These are phyloP conservation scores for Stropharia rugosoannulata DNA, from an alignment of 768 basidiomycete genomes.

Conservation along the genomic window DNA sequence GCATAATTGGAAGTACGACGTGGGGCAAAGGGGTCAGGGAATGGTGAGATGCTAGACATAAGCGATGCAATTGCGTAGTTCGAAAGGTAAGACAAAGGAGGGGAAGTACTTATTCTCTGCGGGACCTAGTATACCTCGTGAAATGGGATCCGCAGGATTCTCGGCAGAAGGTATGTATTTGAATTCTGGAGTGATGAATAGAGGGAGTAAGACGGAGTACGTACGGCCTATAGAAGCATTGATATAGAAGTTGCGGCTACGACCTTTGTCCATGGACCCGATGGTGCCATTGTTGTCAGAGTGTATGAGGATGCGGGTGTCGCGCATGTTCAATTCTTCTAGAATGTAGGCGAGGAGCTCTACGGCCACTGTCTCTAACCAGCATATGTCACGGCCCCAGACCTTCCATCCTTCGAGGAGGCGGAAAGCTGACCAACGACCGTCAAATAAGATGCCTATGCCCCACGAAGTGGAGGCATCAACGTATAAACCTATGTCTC, in stretches of 20 bases:
- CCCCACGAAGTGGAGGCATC: slow-evolving; percentile 17
- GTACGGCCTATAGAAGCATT: slow-evolving; percentile 26
- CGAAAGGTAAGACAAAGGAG: slow-evolving; percentile 12
- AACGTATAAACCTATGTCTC: slow-evolving; percentile 5
- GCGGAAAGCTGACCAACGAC: slow-evolving; percentile 6
- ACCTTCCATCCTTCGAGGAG: slow-evolving; percentile 13
- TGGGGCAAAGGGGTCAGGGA: not conserved
- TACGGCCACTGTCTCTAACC: slow-evolving; percentile 24
- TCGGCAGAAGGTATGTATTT: slow-evolving; percentile 21
- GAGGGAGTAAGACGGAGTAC: not conserved
- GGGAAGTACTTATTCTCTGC: not conserved
- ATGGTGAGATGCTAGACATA: slow-evolving; percentile 3
- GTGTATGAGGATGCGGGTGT: slow-evolving; percentile 22
- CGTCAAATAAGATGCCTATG: slow-evolving; percentile 7
- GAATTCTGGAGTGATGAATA: slow-evolving; percentile 10
- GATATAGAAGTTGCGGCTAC: slow-evolving; percentile 26
- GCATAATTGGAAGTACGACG: no score
- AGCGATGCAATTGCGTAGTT: slow-evolving; percentile 11
- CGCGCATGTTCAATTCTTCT: slow-evolving; percentile 1
- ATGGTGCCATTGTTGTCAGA: slow-evolving; percentile 36
- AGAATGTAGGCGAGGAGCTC: slow-evolving; percentile 21
- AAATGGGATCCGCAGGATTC: slow-evolving; percentile 29
- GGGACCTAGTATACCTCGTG: slow-evolving; percentile 19
- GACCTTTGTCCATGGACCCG: slow-evolving; percentile 28
- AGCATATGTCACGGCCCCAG: slow-evolving; percentile 21